Evolutionary conservation across 257 asterid species (phyloP).

Genomic region (Solanum phureja): DNA sequence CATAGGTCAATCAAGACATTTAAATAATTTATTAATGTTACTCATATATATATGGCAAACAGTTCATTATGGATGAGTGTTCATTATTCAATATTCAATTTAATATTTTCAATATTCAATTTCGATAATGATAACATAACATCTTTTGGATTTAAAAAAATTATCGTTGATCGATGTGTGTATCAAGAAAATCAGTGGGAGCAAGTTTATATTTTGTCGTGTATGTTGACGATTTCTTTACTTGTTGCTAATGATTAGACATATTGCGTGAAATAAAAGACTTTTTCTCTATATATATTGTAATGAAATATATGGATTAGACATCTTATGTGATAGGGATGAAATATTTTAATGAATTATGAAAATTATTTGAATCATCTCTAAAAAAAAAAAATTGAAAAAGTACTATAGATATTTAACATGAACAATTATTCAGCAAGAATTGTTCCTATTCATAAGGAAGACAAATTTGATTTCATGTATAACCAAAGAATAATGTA

Average conservation of each 20-base stretch:
- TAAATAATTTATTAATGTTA: background rate
- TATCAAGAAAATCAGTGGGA: background rate
- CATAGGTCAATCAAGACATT: background rate
- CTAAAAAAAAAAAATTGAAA: background rate
- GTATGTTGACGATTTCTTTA: too few relatives aligned
- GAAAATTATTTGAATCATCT: too few relatives aligned
- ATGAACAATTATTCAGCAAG: too few relatives aligned
- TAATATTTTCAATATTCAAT: background rate
- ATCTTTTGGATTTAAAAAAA: background rate
- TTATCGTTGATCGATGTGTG: background rate
- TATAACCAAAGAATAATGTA: background rate
- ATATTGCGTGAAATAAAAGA: background rate
- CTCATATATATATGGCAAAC: background rate
- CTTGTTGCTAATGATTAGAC: too few relatives aligned
- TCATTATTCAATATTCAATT: too few relatives aligned
- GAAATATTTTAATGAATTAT: too few relatives aligned
- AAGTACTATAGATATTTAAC: background rate
- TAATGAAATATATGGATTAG: too few relatives aligned
- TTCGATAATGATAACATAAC: background rate
- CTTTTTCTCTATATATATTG: too few relatives aligned
- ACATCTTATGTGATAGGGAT: background rate
- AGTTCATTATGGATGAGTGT: background rate
- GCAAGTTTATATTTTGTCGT: background rate
- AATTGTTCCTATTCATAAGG: background rate
- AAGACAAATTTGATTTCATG: background rate